Evolutionary conservation across 306 rosid genomes (phyloP).

Genomic region (Begonia loranthoides): DNA sequence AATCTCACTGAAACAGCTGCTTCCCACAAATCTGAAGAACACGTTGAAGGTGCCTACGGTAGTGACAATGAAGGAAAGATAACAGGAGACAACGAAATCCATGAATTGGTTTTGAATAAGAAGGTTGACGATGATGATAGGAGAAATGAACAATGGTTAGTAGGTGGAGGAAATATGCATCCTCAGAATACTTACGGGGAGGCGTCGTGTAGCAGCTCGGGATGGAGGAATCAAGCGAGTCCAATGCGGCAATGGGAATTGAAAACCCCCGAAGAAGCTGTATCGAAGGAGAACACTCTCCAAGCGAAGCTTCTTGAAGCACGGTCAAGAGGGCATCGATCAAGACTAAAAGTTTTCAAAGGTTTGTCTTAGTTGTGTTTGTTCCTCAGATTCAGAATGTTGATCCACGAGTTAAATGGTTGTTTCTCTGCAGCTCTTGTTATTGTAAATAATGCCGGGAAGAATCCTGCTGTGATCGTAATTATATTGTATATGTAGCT

Average conservation of each 20-base stretch:
- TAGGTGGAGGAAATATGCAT: not conserved
- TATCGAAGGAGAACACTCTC: slow-evolving; percentile 53
- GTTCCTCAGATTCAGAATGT: too few relatives aligned
- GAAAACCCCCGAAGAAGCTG: slow-evolving; percentile 32
- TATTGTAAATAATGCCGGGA: too few relatives aligned
- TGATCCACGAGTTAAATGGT: too few relatives aligned
- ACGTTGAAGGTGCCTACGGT: not conserved
- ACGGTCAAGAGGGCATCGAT: slow-evolving; percentile 67
- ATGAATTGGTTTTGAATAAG: not conserved
- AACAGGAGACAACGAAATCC: not conserved
- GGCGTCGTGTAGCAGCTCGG: slow-evolving; percentile 53
- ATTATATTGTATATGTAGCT: too few relatives aligned
- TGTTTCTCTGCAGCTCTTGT: too few relatives aligned
- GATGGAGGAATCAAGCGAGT: slow-evolving; percentile 90
- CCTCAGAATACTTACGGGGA: not conserved
- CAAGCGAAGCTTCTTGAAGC: slow-evolving; percentile 95
- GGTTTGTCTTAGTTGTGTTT: slow-evolving; percentile 23
- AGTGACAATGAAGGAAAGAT: not conserved
- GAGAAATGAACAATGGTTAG: not conserved
- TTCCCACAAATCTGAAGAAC: too few relatives aligned
- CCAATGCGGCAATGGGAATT: slow-evolving; percentile 79
- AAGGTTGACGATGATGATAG: not conserved
- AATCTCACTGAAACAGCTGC: not conserved
- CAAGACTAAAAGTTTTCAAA: slow-evolving; percentile 54
- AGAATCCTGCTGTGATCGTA: too few relatives aligned